A percentile compares a stretch with the other conserved stretches of the same genome.
Conservation (phyloP, 306 rosid species). For the Purshia tridentata region DNA sequence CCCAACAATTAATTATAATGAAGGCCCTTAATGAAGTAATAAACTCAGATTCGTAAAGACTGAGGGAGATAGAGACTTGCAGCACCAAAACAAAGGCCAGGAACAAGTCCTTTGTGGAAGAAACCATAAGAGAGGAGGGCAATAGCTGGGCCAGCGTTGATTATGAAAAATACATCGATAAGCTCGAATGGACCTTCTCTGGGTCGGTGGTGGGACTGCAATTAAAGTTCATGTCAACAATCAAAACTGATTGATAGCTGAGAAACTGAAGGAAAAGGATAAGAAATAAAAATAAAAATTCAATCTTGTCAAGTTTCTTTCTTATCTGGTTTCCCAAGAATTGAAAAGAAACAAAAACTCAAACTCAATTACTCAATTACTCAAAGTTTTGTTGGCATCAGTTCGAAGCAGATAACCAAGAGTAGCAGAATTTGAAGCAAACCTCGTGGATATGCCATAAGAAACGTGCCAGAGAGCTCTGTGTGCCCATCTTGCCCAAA, state of each 20-base stretch:
- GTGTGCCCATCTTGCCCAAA: constrained; percentile 78
- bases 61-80: constrained; percentile 38
- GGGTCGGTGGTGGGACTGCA: constrained; percentile 91
- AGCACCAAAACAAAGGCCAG: constrained; percentile 97
- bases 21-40: constrained; percentile 33
- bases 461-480: constrained; percentile 62
- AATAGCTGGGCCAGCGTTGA: constrained; percentile 88
- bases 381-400: constrained; percentile 14
- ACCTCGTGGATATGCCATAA: constrained; percentile 72
- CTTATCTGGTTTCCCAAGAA: neutral
- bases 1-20: constrained; percentile 24
- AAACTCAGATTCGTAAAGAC: constrained; percentile 33
- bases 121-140: constrained; percentile 85
- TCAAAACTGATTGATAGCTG: constrained; percentile 16
- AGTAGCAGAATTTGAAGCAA: constrained; percentile 8
- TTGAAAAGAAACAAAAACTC: neutral
- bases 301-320: neutral
- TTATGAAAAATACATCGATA: constrained; percentile 90
- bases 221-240: constrained; percentile 21
- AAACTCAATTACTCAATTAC: no score
- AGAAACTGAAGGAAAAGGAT: constrained; percentile 12
- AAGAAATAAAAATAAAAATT: neutral
- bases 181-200: constrained; percentile 97
- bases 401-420: neutral
- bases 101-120: constrained; percentile 83